These are phyloP conservation scores for Camellia sinensis DNA, from an alignment of 148 eudicot species.

Conservation along the genomic window DNA sequence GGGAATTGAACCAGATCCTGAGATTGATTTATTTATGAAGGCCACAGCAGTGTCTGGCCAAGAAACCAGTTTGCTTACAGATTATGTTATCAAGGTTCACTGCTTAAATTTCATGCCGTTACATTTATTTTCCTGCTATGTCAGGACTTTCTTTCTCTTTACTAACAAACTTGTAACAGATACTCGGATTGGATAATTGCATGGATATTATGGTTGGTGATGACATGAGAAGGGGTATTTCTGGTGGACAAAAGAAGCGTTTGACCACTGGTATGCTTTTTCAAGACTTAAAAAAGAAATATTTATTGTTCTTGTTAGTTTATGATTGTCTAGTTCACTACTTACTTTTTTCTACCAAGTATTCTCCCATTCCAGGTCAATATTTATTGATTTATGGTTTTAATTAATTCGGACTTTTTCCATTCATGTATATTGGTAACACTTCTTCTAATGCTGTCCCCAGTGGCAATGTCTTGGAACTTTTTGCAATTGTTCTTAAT, in stretches of 20 bases:
- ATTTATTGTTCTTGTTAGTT: neutral
- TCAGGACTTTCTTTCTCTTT: neutral
- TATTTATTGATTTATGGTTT: neutral
- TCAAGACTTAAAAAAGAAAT: neutral
- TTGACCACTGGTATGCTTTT: slow-evolving; percentile 14
- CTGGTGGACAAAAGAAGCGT: slow-evolving; percentile 24
- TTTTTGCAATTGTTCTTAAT: neutral
- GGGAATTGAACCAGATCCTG: slow-evolving; percentile 64
- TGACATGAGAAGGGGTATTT: slow-evolving; percentile 21
- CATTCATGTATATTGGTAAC: neutral
- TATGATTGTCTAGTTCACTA: neutral
- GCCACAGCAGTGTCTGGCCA: slow-evolving; percentile 58
- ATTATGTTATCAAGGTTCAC: slow-evolving; percentile 70
- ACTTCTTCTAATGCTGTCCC: neutral
- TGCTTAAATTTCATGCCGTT: neutral
- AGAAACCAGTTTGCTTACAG: slow-evolving; percentile 53
- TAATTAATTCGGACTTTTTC: neutral
- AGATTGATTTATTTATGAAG: slow-evolving; percentile 74
- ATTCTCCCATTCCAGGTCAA: neutral
- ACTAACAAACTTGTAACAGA: slow-evolving; percentile 18
- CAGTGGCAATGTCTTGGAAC: neutral
- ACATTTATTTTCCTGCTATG: neutral
- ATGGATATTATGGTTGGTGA: slow-evolving; percentile 19
- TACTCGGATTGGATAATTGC: slow-evolving; percentile 52
- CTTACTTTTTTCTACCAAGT: neutral